Percentiles rank a stretch among this genome's conserved stretches.
These are phyloP conservation scores for Ceratocystis cubensis DNA, from an alignment of 2,329 filamentous ascomycete genomes.

Conservation along the genomic window DNA sequence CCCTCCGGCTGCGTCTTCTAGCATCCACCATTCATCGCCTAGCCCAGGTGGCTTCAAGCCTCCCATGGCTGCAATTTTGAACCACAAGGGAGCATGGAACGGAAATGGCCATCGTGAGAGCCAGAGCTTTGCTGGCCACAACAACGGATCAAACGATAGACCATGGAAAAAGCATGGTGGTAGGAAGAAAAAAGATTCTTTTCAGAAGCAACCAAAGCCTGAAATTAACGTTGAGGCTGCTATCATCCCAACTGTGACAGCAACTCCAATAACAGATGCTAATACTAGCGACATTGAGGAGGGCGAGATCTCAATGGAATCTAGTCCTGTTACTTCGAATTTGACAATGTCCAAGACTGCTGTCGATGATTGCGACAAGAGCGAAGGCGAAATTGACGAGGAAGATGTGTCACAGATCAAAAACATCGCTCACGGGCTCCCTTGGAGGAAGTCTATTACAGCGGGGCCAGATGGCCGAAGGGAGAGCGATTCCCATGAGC, in stretches of 20 bases:
- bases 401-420: background rate
- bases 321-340: background rate
- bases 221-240: background rate
- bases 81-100: background rate
- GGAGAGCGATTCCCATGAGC: background rate
- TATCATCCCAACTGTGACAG: background rate
- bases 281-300: conserved; percentile 3
- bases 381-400: conserved; percentile 8
- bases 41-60: background rate
- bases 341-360: background rate
- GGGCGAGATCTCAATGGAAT: conserved; percentile 1
- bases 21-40: background rate
- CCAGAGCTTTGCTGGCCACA: background rate
- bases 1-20: background rate
- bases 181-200: background rate
- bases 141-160: conserved; percentile 4
- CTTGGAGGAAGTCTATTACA: background rate
- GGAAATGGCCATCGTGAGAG: background rate
- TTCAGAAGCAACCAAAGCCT: background rate
- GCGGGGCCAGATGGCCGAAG: background rate
- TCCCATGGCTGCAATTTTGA: background rate
- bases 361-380: background rate
- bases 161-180: conserved; percentile 7
- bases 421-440: background rate
- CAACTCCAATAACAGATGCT: background rate